These are phyloP conservation scores for Collybia mongolica DNA, from an alignment of 768 basidiomycete species.

Conservation along the genomic window DNA sequence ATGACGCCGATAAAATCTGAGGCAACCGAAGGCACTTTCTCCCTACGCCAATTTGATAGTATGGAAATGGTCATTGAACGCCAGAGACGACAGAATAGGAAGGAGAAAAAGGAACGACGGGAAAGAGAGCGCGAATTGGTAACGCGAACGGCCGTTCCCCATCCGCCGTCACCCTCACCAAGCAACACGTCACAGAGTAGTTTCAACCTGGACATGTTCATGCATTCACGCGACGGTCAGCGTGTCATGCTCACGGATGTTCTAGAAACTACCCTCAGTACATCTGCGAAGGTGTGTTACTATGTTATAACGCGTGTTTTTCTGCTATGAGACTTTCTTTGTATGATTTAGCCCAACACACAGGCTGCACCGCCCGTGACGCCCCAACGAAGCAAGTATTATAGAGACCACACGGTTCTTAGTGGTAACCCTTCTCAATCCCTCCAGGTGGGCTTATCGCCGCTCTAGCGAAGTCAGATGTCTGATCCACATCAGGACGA, in stretches of 20 bases:
- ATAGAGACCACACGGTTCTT: conserved; percentile 51
- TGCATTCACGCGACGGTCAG: conserved; percentile 56
- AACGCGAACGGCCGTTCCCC: conserved; percentile 27
- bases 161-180: conserved; percentile 51
- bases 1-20: conserved; percentile 66
- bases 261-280: conserved; percentile 25
- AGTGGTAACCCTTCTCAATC: conserved; percentile 20
- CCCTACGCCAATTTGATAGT: conserved; percentile 61
- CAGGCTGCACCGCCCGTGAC: conserved; percentile 41
- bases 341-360: conserved; percentile 8
- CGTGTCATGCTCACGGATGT: conserved; percentile 30
- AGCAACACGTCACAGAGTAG: conserved; percentile 45
- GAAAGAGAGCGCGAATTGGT: conserved; percentile 48
- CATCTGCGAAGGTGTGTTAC: conserved; percentile 40
- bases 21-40: conserved; percentile 46
- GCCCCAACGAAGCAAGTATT: conserved; percentile 61
- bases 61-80: conserved; percentile 80
- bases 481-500: conserved; percentile 18
- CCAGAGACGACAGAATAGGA: conserved; percentile 58
- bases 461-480: conserved; percentile 4
- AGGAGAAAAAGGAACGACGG: conserved; percentile 47
- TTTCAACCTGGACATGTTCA: conserved; percentile 46
- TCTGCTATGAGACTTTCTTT: neutral
- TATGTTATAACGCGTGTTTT: conserved; percentile 29
- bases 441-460: conserved; percentile 22